Conservation (phyloP, 768 basidiomycete genomes). For the Porphyrellus cyaneotinctus region DNA sequence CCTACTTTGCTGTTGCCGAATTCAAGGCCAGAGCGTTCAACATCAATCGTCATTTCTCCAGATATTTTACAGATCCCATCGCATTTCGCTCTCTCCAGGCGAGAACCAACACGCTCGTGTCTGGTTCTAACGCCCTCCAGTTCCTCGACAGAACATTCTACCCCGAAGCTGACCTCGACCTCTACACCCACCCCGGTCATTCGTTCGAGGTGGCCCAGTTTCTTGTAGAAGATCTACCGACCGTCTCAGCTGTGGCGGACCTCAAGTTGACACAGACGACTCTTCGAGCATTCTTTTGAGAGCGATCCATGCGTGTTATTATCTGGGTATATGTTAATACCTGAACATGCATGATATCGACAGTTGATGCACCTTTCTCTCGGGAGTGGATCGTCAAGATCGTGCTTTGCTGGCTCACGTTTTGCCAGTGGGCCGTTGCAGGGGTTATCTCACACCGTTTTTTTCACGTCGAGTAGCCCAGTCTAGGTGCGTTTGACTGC, state of each 20-base stretch:
- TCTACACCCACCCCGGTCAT: background rate
- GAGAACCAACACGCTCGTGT: background rate
- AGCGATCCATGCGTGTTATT: constrained; percentile 12
- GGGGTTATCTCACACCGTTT: background rate
- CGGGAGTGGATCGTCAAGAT: constrained; percentile 14
- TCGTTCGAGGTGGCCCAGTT: background rate
- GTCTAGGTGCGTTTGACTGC: background rate
- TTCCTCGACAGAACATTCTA: background rate
- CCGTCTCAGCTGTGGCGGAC: too few relatives aligned
- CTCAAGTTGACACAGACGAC: background rate
- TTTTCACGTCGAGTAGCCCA: background rate
- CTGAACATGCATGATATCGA: too few relatives aligned
- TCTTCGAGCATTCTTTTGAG: constrained; percentile 6
- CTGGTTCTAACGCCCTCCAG: background rate
- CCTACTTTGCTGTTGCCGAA: background rate
- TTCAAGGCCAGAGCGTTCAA: background rate
- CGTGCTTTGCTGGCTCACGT: constrained; percentile 3
- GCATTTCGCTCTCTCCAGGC: background rate
- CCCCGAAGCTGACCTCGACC: background rate
- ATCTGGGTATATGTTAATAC: background rate
- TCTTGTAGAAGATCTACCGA: background rate
- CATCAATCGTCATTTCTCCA: background rate
- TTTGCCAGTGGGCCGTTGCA: constrained; percentile 8
- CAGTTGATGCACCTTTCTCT: constrained; percentile 18
- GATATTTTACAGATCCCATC: background rate